These are phyloP conservation scores for Microbotryum intermedium DNA, from an alignment of 1,284 basidiomycete genomes.

Conservation along the genomic window DNA sequence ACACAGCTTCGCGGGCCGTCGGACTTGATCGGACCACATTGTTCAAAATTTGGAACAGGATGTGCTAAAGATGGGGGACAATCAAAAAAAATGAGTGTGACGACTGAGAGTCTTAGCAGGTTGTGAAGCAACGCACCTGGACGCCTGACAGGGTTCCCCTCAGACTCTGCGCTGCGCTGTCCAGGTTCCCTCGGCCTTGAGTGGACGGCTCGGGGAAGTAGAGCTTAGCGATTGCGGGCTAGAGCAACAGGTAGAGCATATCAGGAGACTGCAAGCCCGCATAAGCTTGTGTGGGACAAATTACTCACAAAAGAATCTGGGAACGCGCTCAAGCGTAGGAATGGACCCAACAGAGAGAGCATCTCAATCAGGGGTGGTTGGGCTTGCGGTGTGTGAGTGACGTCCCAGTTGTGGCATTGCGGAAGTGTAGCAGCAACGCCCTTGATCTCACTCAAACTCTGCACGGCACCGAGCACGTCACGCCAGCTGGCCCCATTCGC, in stretches of 20 bases:
- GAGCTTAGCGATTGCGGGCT: constrained; percentile 66
- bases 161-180: constrained; percentile 72
- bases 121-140: constrained; percentile 49
- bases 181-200: constrained; percentile 61
- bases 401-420: constrained; percentile 35
- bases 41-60: constrained; percentile 84
- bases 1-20: constrained; percentile 67
- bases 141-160: constrained; percentile 68
- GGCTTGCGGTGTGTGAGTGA: constrained; percentile 40
- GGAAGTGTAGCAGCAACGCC: constrained; percentile 52
- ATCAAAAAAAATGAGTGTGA: constrained; percentile 24
- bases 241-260: constrained; percentile 3
- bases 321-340: constrained; percentile 73
- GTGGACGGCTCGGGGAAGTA: constrained; percentile 82
- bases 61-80: constrained; percentile 41
- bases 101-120: too few relatives aligned
- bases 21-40: constrained; percentile 73
- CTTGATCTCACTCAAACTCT: constrained; percentile 72
- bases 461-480: constrained; percentile 71
- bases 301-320: constrained; percentile 71
- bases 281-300: constrained; percentile 4
- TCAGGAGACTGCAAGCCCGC: background rate
- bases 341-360: constrained; percentile 67
- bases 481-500: constrained; percentile 58
- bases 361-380: constrained; percentile 43